Percentiles rank a stretch among this genome's conserved stretches.
phyloP scores from a whole-genome alignment of 805 yeast genomes.

The Kuraishia ogatae region DNA sequence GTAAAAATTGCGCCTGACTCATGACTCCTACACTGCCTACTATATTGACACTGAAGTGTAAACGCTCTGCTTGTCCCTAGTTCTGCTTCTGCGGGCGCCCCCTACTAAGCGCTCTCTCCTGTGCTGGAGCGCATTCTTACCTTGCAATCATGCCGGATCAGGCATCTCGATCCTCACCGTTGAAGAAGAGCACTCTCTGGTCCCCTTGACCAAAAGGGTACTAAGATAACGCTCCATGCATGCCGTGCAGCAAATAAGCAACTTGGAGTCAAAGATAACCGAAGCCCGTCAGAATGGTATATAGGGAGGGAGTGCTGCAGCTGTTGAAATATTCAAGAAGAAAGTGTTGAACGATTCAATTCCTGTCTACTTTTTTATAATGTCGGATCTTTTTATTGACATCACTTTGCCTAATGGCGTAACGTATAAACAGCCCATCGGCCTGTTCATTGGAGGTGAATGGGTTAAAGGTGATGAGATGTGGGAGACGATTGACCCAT shows the following conservation, averaged over 20 bases:
- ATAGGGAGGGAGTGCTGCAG: background rate
- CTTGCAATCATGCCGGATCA: background rate
- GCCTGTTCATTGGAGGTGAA: slow-evolving; percentile 52
- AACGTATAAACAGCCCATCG: slow-evolving; percentile 46
- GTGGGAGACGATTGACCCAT: slow-evolving; percentile 38
- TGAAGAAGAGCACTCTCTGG: background rate
- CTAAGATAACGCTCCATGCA: background rate
- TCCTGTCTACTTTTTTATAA: background rate
- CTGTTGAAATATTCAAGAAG: no score
- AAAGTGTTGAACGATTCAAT: no score
- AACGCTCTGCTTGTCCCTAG: no score
- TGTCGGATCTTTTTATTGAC: background rate
- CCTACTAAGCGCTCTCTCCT: background rate
- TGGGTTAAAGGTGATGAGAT: slow-evolving; percentile 29
- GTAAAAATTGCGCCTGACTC: no score
- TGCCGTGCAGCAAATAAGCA: background rate
- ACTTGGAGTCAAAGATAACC: background rate
- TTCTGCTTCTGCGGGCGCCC: no score
- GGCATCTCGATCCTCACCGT: background rate
- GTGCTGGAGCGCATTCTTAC: background rate
- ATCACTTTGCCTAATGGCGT: slow-evolving; percentile 33
- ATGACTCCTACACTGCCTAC: no score
- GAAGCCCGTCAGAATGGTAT: background rate
- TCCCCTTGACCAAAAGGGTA: background rate
- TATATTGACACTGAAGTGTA: no score